Evolutionary conservation across 352 stramenopile genomes (phyloP).

Genomic region (Phytophthora brassicae): DNA sequence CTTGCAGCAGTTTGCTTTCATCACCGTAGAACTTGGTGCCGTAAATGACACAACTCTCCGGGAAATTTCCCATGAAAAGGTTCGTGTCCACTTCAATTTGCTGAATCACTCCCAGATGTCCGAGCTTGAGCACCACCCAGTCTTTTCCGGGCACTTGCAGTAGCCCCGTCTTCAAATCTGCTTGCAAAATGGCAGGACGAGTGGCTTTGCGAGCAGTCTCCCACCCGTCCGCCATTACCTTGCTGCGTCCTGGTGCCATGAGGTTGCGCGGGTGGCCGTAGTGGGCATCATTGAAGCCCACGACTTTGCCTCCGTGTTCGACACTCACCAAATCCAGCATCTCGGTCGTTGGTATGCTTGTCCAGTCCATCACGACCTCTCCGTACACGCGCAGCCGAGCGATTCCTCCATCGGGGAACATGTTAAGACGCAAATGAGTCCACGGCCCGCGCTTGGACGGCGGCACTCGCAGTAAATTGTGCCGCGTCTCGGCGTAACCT

Average conservation of each 20-base stretch:
- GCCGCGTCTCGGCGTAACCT: conserved; percentile 86
- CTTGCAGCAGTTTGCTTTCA: conserved; percentile 39
- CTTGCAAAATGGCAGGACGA: conserved; percentile 69
- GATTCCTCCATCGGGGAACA: conserved; percentile 94
- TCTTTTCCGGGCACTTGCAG: conserved; percentile 85
- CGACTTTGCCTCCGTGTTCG: conserved; percentile 80
- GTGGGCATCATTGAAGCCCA: conserved; percentile 93
- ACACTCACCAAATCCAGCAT: conserved; percentile 87
- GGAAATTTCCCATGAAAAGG: conserved; percentile 96
- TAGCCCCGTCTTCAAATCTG: conserved; percentile 43
- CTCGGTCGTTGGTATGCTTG: conserved; percentile 41
- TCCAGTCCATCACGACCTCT: conserved; percentile 68
- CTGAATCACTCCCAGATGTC: conserved; percentile 66
- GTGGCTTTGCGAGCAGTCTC: conserved; percentile 92
- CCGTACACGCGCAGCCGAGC: conserved; percentile 87
- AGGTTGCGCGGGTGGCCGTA: conserved; percentile 95
- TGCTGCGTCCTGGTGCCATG: conserved; percentile 80
- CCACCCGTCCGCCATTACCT: conserved; percentile 94
- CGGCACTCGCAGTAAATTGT: conserved; percentile 80
- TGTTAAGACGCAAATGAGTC: conserved; percentile 91
- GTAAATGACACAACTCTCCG: conserved; percentile 87
- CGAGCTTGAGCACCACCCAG: conserved; percentile 92
- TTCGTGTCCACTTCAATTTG: conserved; percentile 91
- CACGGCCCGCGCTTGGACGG: conserved; percentile 45
- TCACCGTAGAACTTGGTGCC: conserved; percentile 49